Evolutionary conservation across 2,329 filamentous ascomycete species (phyloP).

Genomic region (Phialophora macrospora): DNA sequence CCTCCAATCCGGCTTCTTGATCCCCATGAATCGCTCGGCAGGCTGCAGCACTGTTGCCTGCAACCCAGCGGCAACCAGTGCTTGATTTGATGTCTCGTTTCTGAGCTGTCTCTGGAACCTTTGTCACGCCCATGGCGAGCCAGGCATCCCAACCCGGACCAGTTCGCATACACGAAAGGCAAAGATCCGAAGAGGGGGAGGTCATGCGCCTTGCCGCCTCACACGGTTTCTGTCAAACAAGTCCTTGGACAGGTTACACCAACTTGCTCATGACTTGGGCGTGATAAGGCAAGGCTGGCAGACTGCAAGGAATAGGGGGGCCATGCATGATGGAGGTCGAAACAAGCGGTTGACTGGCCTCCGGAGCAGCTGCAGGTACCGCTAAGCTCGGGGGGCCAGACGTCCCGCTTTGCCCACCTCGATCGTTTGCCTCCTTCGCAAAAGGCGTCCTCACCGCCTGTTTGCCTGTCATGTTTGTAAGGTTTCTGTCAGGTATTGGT

Average conservation of each 20-base stretch:
- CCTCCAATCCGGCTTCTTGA: conserved; percentile 2
- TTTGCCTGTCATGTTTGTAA: conserved; percentile 10
- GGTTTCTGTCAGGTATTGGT: conserved; percentile 28
- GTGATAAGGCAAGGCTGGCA: conserved; percentile 3
- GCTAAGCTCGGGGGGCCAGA: neutral
- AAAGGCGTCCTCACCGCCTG: conserved; percentile 26
- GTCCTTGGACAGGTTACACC: conserved; percentile 4
- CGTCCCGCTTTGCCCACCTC: conserved; percentile 2
- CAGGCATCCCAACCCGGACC: neutral
- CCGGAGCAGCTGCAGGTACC: conserved; percentile 31
- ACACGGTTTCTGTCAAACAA: conserved; percentile 20
- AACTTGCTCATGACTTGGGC: conserved; percentile 7
- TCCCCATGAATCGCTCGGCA: neutral
- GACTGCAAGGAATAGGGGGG: conserved; percentile 22
- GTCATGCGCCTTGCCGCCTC: conserved; percentile 8
- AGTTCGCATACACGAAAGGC: conserved; percentile 24
- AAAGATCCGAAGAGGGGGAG: conserved; percentile 14
- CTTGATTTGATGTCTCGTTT: conserved; percentile 29
- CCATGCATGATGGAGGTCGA: conserved; percentile 14
- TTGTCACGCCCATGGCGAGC: conserved; percentile 7
- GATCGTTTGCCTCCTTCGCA: conserved; percentile 17
- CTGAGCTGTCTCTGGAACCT: conserved; percentile 7
- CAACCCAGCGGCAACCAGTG: conserved; percentile 29
- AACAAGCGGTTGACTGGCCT: conserved; percentile 30
- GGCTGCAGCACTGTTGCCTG: conserved; percentile 22